Conservation (phyloP, 2,329 filamentous ascomycete species). For the Fusarium chaquense region DNA sequence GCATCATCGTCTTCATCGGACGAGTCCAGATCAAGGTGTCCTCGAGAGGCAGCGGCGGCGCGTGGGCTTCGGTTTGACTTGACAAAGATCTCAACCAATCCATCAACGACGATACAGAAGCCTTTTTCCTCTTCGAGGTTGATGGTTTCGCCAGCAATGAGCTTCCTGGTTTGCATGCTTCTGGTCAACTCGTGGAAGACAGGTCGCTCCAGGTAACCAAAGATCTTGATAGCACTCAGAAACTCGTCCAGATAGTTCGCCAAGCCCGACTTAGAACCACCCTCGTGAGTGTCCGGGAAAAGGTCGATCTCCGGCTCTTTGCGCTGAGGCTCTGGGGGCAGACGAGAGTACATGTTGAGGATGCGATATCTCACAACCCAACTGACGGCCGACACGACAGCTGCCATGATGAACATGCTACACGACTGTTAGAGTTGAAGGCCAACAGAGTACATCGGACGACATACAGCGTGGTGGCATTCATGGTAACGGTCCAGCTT, state of each 20-base stretch:
- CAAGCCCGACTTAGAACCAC: constrained; percentile 88
- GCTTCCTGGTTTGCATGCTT: constrained; percentile 97
- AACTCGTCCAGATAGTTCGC: constrained; percentile 99
- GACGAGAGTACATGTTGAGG: constrained; percentile 94
- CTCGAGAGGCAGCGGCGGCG: constrained; percentile 46
- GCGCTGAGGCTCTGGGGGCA: constrained; percentile 93
- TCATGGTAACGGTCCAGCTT: constrained; percentile 97
- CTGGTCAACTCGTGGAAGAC: constrained; percentile 98
- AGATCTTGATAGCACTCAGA: constrained; percentile 97
- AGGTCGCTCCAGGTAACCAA: constrained; percentile 94
- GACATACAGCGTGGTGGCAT: constrained; percentile 90
- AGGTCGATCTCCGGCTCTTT: constrained; percentile 96
- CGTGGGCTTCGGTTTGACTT: constrained; percentile 77
- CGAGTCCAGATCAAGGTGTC: constrained; percentile 51
- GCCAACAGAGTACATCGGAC: constrained; percentile 7
- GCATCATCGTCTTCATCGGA: constrained; percentile 77
- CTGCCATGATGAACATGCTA: constrained; percentile 81
- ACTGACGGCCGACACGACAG: constrained; percentile 84
- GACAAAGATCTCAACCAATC: constrained; percentile 96
- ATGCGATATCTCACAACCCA: constrained; percentile 97
- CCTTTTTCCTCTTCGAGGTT: constrained; percentile 97
- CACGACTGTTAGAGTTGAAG: constrained; percentile 24
- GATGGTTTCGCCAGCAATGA: constrained; percentile 95
- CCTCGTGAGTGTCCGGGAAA: constrained; percentile 92
- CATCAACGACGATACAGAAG: constrained; percentile 97